phyloP scores from a whole-genome alignment of 83 land plant species.

The Picea mariana region DNA sequence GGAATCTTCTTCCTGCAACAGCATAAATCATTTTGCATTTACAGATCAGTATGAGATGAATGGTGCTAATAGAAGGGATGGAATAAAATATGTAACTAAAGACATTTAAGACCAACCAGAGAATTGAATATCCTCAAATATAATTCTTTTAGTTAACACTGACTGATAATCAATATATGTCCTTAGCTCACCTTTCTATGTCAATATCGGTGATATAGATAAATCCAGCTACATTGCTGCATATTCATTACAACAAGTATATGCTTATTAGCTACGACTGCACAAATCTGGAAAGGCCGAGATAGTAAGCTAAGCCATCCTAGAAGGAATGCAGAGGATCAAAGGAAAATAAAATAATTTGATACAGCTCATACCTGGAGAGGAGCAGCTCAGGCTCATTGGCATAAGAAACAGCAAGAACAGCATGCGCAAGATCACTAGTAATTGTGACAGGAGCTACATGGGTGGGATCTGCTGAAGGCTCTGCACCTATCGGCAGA shows the following conservation, averaged over 20 bases:
- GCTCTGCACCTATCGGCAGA: conserved; percentile 96
- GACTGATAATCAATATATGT: neutral
- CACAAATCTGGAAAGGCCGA: conserved; percentile 4
- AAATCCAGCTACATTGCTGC: conserved; percentile 93
- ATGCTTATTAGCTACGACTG: neutral
- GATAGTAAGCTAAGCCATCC: neutral
- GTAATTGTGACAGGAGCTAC: conserved; percentile 73
- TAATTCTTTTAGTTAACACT: no score
- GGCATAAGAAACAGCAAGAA: conserved; percentile 94
- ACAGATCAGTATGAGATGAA: neutral
- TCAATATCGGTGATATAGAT: conserved; percentile 86
- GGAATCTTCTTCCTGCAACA: conserved; percentile 68
- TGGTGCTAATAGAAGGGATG: no score
- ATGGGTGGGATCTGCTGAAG: conserved; percentile 91
- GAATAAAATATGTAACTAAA: neutral
- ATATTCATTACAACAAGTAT: conserved; percentile 13
- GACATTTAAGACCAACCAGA: neutral
- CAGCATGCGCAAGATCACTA: conserved; percentile 72
- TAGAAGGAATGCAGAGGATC: neutral
- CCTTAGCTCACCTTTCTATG: conserved; percentile 57
- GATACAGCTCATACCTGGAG: conserved; percentile 58
- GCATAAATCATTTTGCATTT: neutral
- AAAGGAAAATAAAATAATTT: neutral
- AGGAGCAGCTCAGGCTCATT: conserved; percentile 90
- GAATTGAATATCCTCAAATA: no score